These are phyloP conservation scores for Backusella psychrophila DNA, from an alignment of 192 early-diverging fungal species.

Conservation along the genomic window DNA sequence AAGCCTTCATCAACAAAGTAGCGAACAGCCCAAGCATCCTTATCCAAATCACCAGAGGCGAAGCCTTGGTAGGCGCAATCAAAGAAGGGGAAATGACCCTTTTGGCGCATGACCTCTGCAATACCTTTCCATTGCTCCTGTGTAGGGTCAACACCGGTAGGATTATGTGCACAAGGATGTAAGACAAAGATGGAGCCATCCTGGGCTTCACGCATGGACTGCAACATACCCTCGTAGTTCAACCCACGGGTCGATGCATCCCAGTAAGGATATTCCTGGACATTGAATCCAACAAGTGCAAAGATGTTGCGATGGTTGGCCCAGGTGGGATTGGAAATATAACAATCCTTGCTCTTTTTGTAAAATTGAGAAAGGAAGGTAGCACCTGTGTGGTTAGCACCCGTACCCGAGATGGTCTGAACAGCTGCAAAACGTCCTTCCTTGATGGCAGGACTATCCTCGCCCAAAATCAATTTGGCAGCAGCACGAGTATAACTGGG, in stretches of 20 bases:
- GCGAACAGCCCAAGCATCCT: slow-evolving; percentile 90
- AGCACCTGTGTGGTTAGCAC: slow-evolving; percentile 84
- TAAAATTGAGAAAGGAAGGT: slow-evolving; percentile 79
- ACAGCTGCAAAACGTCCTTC: slow-evolving; percentile 45
- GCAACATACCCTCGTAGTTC: slow-evolving; percentile 77
- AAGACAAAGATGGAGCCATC: slow-evolving; percentile 82
- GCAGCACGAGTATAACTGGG: slow-evolving; percentile 78
- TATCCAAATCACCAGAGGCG: slow-evolving; percentile 87
- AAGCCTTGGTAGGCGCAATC: slow-evolving; percentile 99
- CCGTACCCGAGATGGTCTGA: slow-evolving; percentile 96
- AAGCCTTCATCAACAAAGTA: slow-evolving; percentile 92
- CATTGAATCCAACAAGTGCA: slow-evolving; percentile 77
- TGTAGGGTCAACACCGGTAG: slow-evolving; percentile 97
- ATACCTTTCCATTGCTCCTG: slow-evolving; percentile 92
- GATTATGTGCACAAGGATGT: slow-evolving; percentile 99
- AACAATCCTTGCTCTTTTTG: slow-evolving; percentile 59
- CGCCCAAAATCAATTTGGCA: slow-evolving; percentile 79
- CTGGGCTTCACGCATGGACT: slow-evolving; percentile 66
- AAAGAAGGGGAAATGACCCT: slow-evolving; percentile 88
- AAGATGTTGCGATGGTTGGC: slow-evolving; percentile 93
- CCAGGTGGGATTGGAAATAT: slow-evolving; percentile 97
- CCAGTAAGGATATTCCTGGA: slow-evolving; percentile 91
- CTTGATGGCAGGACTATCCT: slow-evolving; percentile 47
- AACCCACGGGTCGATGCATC: slow-evolving; percentile 73
- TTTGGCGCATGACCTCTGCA: slow-evolving; percentile 72